Base-by-base conservation (phyloP, 2,329 filamentous ascomycete genomes). In the Diaporthe sp. region DNA sequence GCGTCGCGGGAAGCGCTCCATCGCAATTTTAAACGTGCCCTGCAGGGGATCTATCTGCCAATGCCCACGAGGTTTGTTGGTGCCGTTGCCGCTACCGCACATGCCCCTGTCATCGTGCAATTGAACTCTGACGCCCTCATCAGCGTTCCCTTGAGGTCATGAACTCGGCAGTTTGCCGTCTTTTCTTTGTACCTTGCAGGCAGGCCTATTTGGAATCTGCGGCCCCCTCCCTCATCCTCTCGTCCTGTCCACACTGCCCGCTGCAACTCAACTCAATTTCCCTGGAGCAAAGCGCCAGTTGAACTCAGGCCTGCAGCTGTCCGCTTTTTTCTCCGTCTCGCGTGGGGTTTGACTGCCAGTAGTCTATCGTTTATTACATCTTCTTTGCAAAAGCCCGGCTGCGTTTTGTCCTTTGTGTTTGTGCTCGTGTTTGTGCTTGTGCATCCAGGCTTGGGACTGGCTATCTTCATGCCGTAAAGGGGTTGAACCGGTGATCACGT, bases 21-120 rank as follows among this genome's bases (percentile, higher is more conserved):
- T 76, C 72, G 74, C 72, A 76, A 76, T 76, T 72, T 72, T 60
- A 64, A 47, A 57, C 52, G 22, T 61, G 70, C 25, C 54, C 72
- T 74, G 74, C 68, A 70, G 72, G 60, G 38, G 50, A 58, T 33
- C 38, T 58, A 38, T 60, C 45, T 58, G 25, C 60, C 55, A 54
- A 38, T 64, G 45, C 55, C 28, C 33, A 52, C 52, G 64, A 60
- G 55, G 35, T 38, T 70, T 74, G 69, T 55, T 64, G 60, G 60
- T 45, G 33, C 60, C 60, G 60, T 22, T 47, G 54, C 58, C 66
- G 74, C 72, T 57, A 50, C 60, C 61, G 54, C 60, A 33, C 35
- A 30, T 22, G 40, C 60, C 60, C 60, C 60, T 66, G 60, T 66
- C 60, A 19, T n/a, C 40, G 28, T 66, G 55, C 42, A 45, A 28